phyloP scores from a whole-genome alignment of 768 basidiomycete genomes.

The Tylopilus balloui region DNA sequence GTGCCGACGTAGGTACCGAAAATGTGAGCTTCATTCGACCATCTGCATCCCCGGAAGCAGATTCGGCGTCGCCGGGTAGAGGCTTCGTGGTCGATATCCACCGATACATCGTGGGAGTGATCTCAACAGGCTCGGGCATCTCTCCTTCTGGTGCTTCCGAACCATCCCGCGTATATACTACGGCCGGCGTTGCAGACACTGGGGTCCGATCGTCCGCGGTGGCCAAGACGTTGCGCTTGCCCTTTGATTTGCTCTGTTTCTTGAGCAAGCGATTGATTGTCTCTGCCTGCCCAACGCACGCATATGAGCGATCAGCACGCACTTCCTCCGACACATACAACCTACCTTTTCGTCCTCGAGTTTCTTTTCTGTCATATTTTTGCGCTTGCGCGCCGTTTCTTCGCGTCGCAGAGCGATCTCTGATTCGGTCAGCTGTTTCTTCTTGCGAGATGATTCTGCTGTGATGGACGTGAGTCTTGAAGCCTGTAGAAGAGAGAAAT shows the following conservation, averaged over 20 bases:
- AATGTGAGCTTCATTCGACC: conserved; percentile 45
- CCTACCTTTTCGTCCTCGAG: conserved; percentile 47
- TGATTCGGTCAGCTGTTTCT: conserved; percentile 64
- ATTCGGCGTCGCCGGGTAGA: conserved; percentile 1
- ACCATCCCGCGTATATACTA: conserved; percentile 27
- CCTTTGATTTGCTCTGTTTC: conserved; percentile 70
- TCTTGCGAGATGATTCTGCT: conserved; percentile 27
- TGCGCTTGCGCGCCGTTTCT: conserved; percentile 79
- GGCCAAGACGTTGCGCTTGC: conserved; percentile 49
- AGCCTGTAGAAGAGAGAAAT: not conserved
- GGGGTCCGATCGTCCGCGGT: conserved; percentile 45
- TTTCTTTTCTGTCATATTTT: conserved; percentile 43
- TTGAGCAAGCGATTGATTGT: conserved; percentile 87
- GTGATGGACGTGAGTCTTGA: not conserved
- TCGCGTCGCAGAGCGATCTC: conserved; percentile 72
- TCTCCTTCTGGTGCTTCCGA: conserved; percentile 37
- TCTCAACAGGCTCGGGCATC: conserved; percentile 36
- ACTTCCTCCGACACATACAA: not conserved
- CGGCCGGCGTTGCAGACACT: conserved; percentile 27
- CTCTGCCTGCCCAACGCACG: conserved; percentile 51
- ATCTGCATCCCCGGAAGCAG: conserved; percentile 3
- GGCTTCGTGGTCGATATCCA: conserved; percentile 61
- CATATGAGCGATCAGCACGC: not conserved
- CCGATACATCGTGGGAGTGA: conserved; percentile 57
- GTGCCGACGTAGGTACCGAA: conserved; percentile 44